Evolutionary conservation across 148 eudicot species (phyloP).

Genomic region (Camellia lanceoleosa): DNA sequence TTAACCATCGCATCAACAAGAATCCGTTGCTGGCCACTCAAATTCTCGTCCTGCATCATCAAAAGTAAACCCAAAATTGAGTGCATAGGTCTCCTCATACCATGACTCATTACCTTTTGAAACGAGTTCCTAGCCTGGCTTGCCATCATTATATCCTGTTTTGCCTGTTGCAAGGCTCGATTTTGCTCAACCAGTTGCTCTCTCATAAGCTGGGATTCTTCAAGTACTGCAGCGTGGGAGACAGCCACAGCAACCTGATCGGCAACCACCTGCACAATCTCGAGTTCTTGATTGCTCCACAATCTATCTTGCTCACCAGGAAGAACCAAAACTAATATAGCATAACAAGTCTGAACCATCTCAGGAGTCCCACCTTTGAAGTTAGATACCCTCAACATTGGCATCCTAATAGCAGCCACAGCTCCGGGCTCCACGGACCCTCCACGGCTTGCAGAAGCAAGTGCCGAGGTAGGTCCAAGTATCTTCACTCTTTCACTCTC

Average conservation of each 20-base stretch:
- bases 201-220: conserved; percentile 78
- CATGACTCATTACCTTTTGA: conserved; percentile 78
- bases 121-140: conserved; percentile 75
- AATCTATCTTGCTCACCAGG: conserved; percentile 38
- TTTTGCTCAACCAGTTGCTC: conserved; percentile 67
- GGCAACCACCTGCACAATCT: conserved; percentile 74
- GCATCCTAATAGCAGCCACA: conserved; percentile 85
- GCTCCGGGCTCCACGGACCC: conserved; percentile 49
- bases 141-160: conserved; percentile 72
- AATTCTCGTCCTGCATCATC: conserved; percentile 50
- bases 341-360: conserved; percentile 65
- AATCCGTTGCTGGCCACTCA: conserved; percentile 38
- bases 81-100: conserved; percentile 88
- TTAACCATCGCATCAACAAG: conserved; percentile 71
- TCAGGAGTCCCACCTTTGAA: conserved; percentile 86
- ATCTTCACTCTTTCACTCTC: conserved; percentile 53
- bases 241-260: conserved; percentile 96
- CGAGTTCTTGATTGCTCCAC: conserved; percentile 61
- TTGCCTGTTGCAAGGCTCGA: conserved; percentile 65
- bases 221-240: conserved; percentile 84
- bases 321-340: conserved; percentile 73
- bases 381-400: conserved; percentile 71
- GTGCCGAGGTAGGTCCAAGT: conserved; percentile 50
- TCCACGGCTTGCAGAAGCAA: conserved; percentile 56
- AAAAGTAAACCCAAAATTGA: conserved; percentile 78